phyloP scores from a whole-genome alignment of 2,329 filamentous ascomycete species.

The Colletotrichum higginsianum region DNA sequence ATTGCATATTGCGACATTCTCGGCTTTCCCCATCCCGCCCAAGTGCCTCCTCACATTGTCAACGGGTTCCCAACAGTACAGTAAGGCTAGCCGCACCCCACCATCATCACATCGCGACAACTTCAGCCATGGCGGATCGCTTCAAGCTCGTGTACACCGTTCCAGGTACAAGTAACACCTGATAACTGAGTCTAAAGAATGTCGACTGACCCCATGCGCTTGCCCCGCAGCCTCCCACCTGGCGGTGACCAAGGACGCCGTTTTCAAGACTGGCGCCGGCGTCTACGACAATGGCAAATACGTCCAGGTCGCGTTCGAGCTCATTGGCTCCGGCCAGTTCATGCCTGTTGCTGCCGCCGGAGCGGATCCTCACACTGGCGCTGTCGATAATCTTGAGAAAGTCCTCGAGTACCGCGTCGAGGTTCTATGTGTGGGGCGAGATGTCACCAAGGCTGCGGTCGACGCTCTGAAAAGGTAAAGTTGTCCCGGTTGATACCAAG shows the following conservation, averaged over 20 bases:
- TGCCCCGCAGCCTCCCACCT: conserved; percentile 39
- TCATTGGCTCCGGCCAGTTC: conserved; percentile 62
- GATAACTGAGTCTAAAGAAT: not conserved
- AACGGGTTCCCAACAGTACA: not conserved
- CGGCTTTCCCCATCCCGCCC: not conserved
- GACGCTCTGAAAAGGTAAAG: conserved; percentile 63
- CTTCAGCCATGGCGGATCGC: conserved; percentile 35
- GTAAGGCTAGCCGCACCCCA: not conserved
- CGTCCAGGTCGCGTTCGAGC: conserved; percentile 47
- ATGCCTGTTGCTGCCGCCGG: conserved; percentile 55
- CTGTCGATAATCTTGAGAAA: conserved; percentile 59
- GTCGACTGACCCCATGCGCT: not conserved
- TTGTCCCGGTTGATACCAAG: not conserved
- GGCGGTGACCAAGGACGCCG: conserved; percentile 44
- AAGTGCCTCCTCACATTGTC: not conserved
- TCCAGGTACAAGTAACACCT: conserved; percentile 11
- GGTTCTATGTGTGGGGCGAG: conserved; percentile 60
- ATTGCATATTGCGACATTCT: conserved; percentile 15
- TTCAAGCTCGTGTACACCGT: conserved; percentile 42
- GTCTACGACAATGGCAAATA: conserved; percentile 48
- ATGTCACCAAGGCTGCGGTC: conserved; percentile 59
- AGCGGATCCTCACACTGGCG: conserved; percentile 63
- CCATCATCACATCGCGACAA: not conserved
- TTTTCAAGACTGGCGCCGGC: conserved; percentile 47
- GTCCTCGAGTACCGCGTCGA: conserved; percentile 64